phyloP scores from a whole-genome alignment of 768 basidiomycete species.

The Rhodosporidiobolus odoratus region DNA sequence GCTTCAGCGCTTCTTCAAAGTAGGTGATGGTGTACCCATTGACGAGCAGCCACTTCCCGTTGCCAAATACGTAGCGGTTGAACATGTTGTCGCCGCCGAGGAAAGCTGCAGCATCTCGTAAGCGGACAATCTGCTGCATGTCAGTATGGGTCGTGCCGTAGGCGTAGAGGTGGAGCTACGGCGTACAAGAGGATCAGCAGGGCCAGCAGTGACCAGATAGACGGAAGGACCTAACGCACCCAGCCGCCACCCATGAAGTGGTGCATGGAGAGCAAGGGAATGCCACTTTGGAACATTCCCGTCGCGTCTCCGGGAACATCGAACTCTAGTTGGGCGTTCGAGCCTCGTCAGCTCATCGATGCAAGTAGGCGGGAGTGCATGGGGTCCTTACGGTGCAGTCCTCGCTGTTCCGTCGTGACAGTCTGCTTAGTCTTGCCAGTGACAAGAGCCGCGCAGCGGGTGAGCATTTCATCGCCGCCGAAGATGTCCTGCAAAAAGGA shows the following conservation, averaged over 20 bases:
- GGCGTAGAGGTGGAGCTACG: conserved; percentile 30
- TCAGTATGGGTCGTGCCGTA: conserved; percentile 28
- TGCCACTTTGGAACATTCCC: conserved; percentile 37
- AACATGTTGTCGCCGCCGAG: conserved; percentile 42
- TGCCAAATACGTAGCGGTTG: conserved; percentile 36
- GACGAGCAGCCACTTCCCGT: conserved; percentile 36
- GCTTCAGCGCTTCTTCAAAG: conserved; percentile 29
- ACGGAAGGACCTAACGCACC: neutral
- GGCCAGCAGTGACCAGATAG: neutral
- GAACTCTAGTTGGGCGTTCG: no score
- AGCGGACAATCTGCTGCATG: conserved; percentile 21
- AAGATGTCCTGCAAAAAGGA: conserved; percentile 14
- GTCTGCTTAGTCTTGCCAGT: conserved; percentile 19
- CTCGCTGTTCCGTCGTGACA: conserved; percentile 30
- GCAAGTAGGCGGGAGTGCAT: neutral
- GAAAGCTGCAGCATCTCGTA: conserved; percentile 25
- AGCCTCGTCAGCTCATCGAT: no score
- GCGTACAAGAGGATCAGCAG: neutral
- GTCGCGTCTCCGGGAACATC: conserved; percentile 41
- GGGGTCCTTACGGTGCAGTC: conserved; percentile 35
- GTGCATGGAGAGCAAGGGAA: conserved; percentile 36
- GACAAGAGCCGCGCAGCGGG: conserved; percentile 35
- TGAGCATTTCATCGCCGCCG: conserved; percentile 41
- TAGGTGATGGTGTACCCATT: conserved; percentile 39
- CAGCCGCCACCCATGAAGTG: conserved; percentile 21